A percentile compares a stretch with the other conserved stretches of the same genome.
Evolutionary conservation across 2,329 filamentous ascomycete genomes (phyloP).

Genomic region (Aspergillus carbonarius): DNA sequence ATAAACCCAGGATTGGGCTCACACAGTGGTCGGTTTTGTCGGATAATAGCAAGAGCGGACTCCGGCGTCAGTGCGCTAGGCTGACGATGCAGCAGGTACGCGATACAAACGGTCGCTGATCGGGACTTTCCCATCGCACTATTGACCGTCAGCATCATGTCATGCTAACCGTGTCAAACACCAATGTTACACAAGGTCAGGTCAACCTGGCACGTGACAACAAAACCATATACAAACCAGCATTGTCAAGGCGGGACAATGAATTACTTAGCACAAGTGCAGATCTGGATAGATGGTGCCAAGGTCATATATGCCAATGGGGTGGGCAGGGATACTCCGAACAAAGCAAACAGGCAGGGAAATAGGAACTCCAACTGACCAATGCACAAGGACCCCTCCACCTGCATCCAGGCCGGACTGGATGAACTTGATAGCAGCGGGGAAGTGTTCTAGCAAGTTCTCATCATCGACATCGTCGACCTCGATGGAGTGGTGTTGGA

Average conservation of each 20-base stretch:
- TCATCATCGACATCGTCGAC: conserved; percentile 90
- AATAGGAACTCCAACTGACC: conserved; percentile 52
- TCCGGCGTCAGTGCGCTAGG: conserved; percentile 59
- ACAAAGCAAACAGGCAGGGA: neutral
- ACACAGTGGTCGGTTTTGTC: conserved; percentile 69
- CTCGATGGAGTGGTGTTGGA: conserved; percentile 74
- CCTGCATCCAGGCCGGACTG: conserved; percentile 67
- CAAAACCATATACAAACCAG: neutral
- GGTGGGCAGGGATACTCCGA: neutral
- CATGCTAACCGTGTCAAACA: neutral
- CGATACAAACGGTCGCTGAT: conserved; percentile 78
- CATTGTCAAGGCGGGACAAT: neutral
- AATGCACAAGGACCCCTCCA: conserved; percentile 66
- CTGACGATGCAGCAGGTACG: conserved; percentile 69
- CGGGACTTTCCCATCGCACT: conserved; percentile 97
- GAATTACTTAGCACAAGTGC: neutral
- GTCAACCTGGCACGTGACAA: neutral
- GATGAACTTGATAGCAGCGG: conserved; percentile 78
- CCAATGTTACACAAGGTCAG: conserved; percentile 31
- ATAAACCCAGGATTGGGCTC: conserved; percentile 93
- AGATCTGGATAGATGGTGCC: neutral
- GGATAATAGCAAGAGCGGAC: conserved; percentile 70
- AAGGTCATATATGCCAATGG: neutral
- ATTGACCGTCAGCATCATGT: conserved; percentile 16
- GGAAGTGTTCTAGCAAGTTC: conserved; percentile 78